Conservation (phyloP, 2,329 filamentous ascomycete species). For the Orbilia oligospora region DNA sequence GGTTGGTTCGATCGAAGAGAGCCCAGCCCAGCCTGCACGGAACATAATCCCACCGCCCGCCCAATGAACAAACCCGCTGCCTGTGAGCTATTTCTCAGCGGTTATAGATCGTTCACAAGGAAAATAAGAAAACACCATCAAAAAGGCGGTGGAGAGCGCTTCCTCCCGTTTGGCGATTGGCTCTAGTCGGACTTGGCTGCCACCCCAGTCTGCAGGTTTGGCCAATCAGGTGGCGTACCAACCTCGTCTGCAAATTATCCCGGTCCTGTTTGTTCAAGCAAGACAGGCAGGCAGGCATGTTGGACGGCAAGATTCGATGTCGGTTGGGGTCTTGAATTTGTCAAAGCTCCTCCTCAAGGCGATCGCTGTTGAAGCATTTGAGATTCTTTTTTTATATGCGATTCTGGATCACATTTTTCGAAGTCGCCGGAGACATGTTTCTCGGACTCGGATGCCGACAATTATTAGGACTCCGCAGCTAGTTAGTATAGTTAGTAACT, state of each 20-base stretch:
- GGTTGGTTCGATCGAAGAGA: slow-evolving; percentile 10
- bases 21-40: slow-evolving; percentile 8
- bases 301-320: slow-evolving; percentile 18
- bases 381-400: too few species aligned
- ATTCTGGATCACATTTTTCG: background rate
- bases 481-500: background rate
- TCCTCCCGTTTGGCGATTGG: slow-evolving; percentile 49
- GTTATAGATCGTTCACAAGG: slow-evolving; percentile 37
- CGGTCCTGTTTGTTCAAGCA: slow-evolving; percentile 1
- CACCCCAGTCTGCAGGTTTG: slow-evolving; percentile 3
- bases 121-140: background rate
- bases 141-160: slow-evolving; percentile 41
- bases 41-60: slow-evolving; percentile 30
- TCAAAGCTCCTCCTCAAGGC: background rate
- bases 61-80: slow-evolving; percentile 42
- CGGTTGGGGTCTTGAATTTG: slow-evolving; percentile 18
- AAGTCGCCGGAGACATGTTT: background rate
- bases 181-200: slow-evolving; percentile 33
- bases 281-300: background rate
- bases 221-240: slow-evolving; percentile 20
- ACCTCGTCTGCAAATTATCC: slow-evolving; percentile 19
- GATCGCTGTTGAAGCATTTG: background rate
- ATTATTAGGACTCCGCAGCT: too few species aligned
- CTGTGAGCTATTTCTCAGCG: slow-evolving; percentile 37
- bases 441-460: too few species aligned